Percentiles rank a stretch among this genome's conserved stretches.
phyloP scores from a whole-genome alignment of 1,284 basidiomycete species.

The Polyporus tsugae region DNA sequence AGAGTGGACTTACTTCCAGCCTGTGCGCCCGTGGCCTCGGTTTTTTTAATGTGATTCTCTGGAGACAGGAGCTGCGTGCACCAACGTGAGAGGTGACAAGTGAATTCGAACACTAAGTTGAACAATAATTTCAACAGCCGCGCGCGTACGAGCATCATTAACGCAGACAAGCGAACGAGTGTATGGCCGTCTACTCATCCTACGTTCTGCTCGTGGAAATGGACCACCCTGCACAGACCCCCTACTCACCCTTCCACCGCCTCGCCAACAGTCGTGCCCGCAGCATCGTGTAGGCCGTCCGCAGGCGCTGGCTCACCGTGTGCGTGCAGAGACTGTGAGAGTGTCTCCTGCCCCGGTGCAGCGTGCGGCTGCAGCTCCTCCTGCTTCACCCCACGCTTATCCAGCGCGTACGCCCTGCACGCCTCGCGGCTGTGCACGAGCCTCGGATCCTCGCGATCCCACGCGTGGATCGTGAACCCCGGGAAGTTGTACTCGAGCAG shows the following conservation, averaged over 20 bases:
- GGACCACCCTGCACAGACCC: neutral
- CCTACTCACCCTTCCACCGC: conserved; percentile 6
- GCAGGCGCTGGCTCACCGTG: conserved; percentile 11
- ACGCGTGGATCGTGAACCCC: conserved; percentile 63
- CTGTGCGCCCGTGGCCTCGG: conserved; percentile 6
- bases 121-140: too few relatives aligned
- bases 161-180: neutral
- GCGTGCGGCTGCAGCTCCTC: conserved; percentile 71
- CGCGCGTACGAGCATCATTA: neutral
- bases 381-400: conserved; percentile 59
- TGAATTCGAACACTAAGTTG: too few relatives aligned
- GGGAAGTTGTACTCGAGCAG: conserved; percentile 76
- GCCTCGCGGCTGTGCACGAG: conserved; percentile 67
- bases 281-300: conserved; percentile 5
- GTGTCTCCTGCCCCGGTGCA: conserved; percentile 59
- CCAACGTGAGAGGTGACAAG: neutral
- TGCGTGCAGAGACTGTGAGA: conserved; percentile 41
- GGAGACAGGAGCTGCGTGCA: neutral
- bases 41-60: conserved; percentile 5
- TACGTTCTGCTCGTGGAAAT: neutral
- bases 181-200: neutral
- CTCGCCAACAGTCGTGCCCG: conserved; percentile 8
- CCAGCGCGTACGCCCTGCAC: conserved; percentile 69
- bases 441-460: conserved; percentile 65
- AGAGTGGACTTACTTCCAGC: conserved; percentile 6